Conservation (phyloP, 1,139 yeast genomes). For the Candida smagusa region DNA sequence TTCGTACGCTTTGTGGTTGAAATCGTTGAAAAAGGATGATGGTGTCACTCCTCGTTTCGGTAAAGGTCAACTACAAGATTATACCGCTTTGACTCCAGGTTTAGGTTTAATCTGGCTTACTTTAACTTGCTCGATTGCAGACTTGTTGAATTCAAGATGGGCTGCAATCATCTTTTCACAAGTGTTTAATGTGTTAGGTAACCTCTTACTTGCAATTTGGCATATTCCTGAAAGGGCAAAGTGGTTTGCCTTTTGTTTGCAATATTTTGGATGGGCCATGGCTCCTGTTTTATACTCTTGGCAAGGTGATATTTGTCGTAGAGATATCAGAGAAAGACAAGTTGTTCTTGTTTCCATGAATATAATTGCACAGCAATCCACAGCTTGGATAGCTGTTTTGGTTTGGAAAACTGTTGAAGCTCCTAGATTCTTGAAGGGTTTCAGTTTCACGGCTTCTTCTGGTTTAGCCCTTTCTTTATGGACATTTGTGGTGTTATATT, state of each 20-base stretch:
- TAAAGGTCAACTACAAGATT: constrained; percentile 36
- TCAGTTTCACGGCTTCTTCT: constrained; percentile 49
- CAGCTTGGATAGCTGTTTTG: constrained; percentile 43
- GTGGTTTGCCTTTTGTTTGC: constrained; percentile 48
- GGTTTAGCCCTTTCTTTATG: constrained; percentile 50
- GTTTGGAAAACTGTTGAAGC: constrained; percentile 46
- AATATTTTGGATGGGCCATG: constrained; percentile 50
- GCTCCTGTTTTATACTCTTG: constrained; percentile 48
- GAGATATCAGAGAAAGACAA: constrained; percentile 42
- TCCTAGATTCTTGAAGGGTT: constrained; percentile 51
- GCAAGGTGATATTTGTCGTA: constrained; percentile 44
- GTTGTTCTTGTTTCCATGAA: constrained; percentile 44
- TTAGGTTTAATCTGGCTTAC: constrained; percentile 41
- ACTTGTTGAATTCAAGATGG: constrained; percentile 53
- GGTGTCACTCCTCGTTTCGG: constrained; percentile 24
- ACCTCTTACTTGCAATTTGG: constrained; percentile 46
- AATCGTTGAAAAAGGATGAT: constrained; percentile 25
- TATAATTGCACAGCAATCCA: constrained; percentile 41
- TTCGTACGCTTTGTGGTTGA: constrained; percentile 50
- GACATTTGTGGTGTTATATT: constrained; percentile 53
- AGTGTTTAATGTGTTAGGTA: constrained; percentile 39
- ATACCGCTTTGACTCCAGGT: constrained; percentile 43
- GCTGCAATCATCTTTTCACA: constrained; percentile 57
- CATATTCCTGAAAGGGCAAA: constrained; percentile 41
- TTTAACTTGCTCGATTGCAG: constrained; percentile 40